These are phyloP conservation scores for Allium fistulosum DNA, from an alignment of 106 monocot genomes.

Conservation along the genomic window DNA sequence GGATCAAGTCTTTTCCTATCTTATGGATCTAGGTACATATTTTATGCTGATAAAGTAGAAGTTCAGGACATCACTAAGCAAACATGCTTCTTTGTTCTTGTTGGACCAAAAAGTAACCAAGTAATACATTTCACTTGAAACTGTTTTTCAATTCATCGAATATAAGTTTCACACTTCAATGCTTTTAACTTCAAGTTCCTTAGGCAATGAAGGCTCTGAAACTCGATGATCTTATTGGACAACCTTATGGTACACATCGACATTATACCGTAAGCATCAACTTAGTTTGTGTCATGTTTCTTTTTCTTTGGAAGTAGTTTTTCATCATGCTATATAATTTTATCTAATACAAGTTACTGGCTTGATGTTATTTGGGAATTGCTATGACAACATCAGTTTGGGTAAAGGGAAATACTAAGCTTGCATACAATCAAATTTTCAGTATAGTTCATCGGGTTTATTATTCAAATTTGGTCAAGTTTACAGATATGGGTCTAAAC, in stretches of 20 bases:
- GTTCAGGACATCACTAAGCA: conserved; percentile 28
- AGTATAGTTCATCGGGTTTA: too few species aligned
- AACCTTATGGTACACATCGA: conserved; percentile 27
- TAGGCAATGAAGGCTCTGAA: conserved; percentile 32
- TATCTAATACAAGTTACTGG: neutral
- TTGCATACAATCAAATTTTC: too few species aligned
- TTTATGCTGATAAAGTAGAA: conserved; percentile 35
- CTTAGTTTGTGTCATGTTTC: neutral
- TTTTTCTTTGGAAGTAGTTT: neutral
- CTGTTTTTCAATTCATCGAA: neutral
- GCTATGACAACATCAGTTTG: too few species aligned
- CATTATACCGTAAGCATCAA: conserved; percentile 23
- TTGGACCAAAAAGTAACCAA: conserved; percentile 32
- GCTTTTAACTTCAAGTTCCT: neutral
- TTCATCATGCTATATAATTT: neutral
- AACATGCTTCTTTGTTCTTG: conserved; percentile 27
- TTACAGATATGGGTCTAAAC: too few species aligned
- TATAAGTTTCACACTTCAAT: neutral
- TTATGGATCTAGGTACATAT: conserved; percentile 29
- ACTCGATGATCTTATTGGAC: conserved; percentile 24
- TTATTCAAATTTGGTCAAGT: too few species aligned
- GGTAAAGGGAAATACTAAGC: too few species aligned
- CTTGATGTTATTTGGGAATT: too few species aligned
- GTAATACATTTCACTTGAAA: conserved; percentile 9
- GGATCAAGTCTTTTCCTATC: neutral